phyloP scores from a whole-genome alignment of 2,329 filamentous ascomycete genomes.

The Diaporthe capsici region DNA sequence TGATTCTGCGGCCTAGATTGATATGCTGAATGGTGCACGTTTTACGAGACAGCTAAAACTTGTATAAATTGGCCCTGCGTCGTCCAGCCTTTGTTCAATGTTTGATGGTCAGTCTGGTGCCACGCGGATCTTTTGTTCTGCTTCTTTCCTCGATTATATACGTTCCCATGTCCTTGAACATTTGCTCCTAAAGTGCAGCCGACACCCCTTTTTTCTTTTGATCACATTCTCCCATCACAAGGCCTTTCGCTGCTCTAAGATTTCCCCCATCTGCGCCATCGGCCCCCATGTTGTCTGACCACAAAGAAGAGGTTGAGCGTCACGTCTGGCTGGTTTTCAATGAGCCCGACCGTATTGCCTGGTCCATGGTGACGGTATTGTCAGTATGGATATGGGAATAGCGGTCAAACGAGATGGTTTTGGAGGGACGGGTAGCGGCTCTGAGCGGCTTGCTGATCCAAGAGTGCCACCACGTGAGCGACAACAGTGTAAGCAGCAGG shows the following conservation, averaged over 20 bases:
- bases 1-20: background rate
- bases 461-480: background rate
- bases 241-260: background rate
- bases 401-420: background rate
- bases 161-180: accelerated
- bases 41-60: background rate
- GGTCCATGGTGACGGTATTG: background rate
- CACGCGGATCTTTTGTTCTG: background rate
- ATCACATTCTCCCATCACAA: background rate
- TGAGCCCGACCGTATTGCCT: background rate
- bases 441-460: background rate
- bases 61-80: too few species aligned
- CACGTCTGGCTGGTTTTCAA: background rate
- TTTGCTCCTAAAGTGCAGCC: background rate
- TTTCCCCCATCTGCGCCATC: background rate
- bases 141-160: background rate
- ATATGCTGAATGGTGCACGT: background rate
- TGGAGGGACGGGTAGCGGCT: background rate
- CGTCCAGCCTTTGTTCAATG: background rate
- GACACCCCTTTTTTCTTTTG: background rate
- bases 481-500: background rate
- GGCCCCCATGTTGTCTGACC: background rate
- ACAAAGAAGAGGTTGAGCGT: background rate
- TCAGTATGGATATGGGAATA: background rate
- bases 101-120: background rate